Conservation (phyloP, 75 land plant species). For the Ceratopteris richardii region DNA sequence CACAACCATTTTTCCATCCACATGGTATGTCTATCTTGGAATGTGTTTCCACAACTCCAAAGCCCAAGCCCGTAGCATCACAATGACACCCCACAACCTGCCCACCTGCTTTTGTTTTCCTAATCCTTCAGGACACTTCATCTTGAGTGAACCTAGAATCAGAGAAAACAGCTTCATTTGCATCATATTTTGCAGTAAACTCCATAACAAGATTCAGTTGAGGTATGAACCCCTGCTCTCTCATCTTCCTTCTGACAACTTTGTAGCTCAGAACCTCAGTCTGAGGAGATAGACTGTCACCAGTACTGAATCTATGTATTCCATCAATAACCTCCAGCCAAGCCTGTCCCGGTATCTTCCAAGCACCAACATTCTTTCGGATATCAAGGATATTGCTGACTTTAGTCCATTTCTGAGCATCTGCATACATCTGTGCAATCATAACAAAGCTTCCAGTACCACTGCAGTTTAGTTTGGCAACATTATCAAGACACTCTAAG, state of each 20-base stretch:
- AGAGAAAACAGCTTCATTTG: too few species aligned
- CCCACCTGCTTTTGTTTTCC: too few species aligned
- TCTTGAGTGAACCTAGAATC: too few species aligned
- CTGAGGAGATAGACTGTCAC: neutral
- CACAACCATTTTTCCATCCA: too few species aligned
- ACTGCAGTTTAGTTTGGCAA: neutral
- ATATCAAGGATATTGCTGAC: neutral
- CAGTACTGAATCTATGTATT: neutral
- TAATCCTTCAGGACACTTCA: too few species aligned
- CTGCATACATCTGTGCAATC: conserved; percentile 2
- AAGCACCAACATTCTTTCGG: neutral
- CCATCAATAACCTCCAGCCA: neutral
- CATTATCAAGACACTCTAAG: neutral
- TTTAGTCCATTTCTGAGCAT: neutral
- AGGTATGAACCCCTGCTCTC: conserved; percentile 1
- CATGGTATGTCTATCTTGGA: too few species aligned
- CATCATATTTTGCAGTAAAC: too few species aligned
- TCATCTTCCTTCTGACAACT: neutral
- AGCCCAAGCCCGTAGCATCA: too few species aligned
- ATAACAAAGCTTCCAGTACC: conserved; percentile 1
- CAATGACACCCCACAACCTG: too few species aligned
- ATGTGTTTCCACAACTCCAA: too few species aligned
- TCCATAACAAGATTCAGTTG: neutral
- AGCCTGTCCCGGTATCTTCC: neutral
- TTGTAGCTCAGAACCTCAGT: neutral